Percentiles rank a stretch among this genome's conserved stretches.
Evolutionary conservation across 257 asterid genomes (phyloP).

Genomic region (Nicotiana sylvestris): DNA sequence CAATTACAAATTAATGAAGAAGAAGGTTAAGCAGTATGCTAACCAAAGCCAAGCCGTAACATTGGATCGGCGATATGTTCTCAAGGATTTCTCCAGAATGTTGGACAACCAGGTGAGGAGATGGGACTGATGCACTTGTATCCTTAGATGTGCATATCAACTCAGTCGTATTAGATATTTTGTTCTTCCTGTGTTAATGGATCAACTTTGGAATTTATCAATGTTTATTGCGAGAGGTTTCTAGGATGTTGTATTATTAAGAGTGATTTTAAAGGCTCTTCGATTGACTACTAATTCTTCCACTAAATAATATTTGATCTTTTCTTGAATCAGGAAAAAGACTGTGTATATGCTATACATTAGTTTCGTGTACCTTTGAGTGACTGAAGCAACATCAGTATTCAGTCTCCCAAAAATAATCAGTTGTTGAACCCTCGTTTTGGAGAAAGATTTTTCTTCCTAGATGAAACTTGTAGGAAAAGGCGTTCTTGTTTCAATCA

Average conservation of each 20-base stretch:
- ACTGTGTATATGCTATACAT: background rate
- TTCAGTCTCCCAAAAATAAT: background rate
- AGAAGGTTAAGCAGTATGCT: slow-evolving; percentile 68
- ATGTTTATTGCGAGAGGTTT: background rate
- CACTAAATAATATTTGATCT: background rate
- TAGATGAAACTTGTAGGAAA: background rate
- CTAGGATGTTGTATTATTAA: background rate
- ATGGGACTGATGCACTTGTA: background rate
- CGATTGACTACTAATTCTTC: background rate
- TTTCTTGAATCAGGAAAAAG: background rate
- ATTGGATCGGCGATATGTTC: slow-evolving; percentile 62
- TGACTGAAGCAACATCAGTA: background rate
- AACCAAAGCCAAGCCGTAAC: slow-evolving; percentile 62
- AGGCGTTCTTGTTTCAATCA: background rate
- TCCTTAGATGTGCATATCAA: background rate
- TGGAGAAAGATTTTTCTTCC: background rate
- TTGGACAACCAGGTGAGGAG: slow-evolving; percentile 74
- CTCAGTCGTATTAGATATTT: background rate
- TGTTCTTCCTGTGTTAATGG: background rate
- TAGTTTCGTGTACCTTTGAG: background rate
- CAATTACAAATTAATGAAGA: slow-evolving; percentile 97
- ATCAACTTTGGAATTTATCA: background rate
- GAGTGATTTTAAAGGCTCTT: background rate
- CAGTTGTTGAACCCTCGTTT: background rate
- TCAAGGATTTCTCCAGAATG: slow-evolving; percentile 92